phyloP scores from a whole-genome alignment of 2,329 filamentous ascomycete species.

The Exophiala oligosperma region DNA sequence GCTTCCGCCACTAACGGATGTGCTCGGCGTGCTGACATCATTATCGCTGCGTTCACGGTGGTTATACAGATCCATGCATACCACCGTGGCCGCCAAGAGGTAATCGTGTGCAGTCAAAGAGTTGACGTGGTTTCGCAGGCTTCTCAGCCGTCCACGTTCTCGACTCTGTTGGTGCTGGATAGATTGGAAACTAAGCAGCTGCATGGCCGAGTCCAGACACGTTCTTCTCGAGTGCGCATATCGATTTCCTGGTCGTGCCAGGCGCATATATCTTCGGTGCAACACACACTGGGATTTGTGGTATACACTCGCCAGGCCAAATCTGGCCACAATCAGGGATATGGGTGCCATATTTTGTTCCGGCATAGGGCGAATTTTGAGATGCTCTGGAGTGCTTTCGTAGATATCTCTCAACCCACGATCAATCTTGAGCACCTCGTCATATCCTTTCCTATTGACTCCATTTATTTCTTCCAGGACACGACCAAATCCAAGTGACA shows the following conservation, averaged over 20 bases:
- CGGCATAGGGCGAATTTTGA: slow-evolving; percentile 73
- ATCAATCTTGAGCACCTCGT: slow-evolving; percentile 62
- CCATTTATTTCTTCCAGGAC: slow-evolving; percentile 46
- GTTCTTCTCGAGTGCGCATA: slow-evolving; percentile 82
- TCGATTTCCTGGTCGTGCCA: slow-evolving; percentile 73
- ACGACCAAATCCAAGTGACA: slow-evolving; percentile 45
- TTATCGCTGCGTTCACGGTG: slow-evolving; percentile 40
- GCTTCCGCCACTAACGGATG: slow-evolving; percentile 26
- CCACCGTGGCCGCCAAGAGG: slow-evolving; percentile 78
- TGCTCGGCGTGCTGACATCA: slow-evolving; percentile 48
- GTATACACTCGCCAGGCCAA: slow-evolving; percentile 80
- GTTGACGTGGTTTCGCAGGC: slow-evolving; percentile 75
- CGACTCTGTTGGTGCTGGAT: slow-evolving; percentile 74
- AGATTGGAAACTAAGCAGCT: slow-evolving; percentile 74
- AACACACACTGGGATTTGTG: slow-evolving; percentile 87
- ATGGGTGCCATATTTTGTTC: slow-evolving; percentile 70
- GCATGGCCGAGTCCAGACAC: slow-evolving; percentile 83
- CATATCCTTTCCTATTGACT: slow-evolving; percentile 52
- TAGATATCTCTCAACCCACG: slow-evolving; percentile 56
- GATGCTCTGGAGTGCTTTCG: slow-evolving; percentile 73
- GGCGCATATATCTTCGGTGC: slow-evolving; percentile 82
- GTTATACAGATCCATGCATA: slow-evolving; percentile 79
- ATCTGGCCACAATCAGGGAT: slow-evolving; percentile 73
- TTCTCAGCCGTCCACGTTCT: slow-evolving; percentile 68
- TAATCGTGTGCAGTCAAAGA: slow-evolving; percentile 83